These are phyloP conservation scores for Candida insectalens DNA, from an alignment of 805 yeast genomes.

Conservation along the genomic window DNA sequence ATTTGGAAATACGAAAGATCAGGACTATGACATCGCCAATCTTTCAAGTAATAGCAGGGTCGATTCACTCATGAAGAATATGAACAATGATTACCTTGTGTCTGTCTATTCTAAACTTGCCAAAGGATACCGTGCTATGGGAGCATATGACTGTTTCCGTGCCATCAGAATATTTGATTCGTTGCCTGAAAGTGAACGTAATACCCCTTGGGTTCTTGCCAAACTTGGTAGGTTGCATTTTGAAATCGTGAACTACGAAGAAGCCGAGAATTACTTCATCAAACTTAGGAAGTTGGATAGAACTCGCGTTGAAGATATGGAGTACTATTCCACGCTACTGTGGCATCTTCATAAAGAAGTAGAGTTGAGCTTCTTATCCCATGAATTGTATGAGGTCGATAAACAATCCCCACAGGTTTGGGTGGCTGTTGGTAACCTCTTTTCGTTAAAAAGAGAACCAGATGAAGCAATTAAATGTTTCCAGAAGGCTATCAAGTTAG, in stretches of 20 bases:
- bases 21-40: conserved; percentile 3
- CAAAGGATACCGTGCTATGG: conserved; percentile 49
- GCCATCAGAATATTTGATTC: conserved; percentile 63
- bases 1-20: conserved; percentile 6
- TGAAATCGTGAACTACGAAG: conserved; percentile 79
- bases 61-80: conserved; percentile 7
- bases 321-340: conserved; percentile 75
- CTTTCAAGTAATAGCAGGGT: conserved; percentile 1
- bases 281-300: conserved; percentile 61
- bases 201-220: conserved; percentile 80
- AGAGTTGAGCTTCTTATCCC: conserved; percentile 72
- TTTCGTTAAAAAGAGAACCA: conserved; percentile 73
- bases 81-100: conserved; percentile 31
- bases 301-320: conserved; percentile 81
- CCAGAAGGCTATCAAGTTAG: conserved; percentile 58
- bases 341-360: conserved; percentile 88
- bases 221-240: conserved; percentile 74
- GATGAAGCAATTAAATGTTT: conserved; percentile 87
- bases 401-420: conserved; percentile 70
- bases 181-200: conserved; percentile 51
- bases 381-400: conserved; percentile 63
- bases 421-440: conserved; percentile 86
- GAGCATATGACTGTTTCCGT: conserved; percentile 65
- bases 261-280: conserved; percentile 55
- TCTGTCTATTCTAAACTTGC: conserved; percentile 45